Conservation (phyloP, 768 basidiomycete species). For the Trametes cingulata region DNA sequence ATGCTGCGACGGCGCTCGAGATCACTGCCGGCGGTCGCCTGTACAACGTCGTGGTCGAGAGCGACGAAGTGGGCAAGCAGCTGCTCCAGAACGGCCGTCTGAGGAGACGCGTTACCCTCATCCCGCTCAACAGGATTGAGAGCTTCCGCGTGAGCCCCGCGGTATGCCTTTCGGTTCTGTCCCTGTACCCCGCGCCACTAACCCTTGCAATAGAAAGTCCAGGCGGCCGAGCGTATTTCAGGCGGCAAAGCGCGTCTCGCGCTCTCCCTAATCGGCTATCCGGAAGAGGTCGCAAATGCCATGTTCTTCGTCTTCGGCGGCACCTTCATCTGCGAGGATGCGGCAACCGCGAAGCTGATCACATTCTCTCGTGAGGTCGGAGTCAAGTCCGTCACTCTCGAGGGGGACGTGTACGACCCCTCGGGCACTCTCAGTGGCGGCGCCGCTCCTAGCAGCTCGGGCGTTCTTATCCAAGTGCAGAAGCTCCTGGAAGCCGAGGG, state of each 20-base stretch:
- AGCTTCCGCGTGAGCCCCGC: conserved; percentile 54
- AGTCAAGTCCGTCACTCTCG: conserved; percentile 86
- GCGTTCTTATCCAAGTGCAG: conserved; percentile 80
- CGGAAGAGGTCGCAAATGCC: conserved; percentile 78
- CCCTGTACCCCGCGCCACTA: not conserved
- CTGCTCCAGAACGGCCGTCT: conserved; percentile 77
- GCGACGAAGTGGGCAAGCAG: conserved; percentile 85
- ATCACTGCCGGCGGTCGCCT: conserved; percentile 87
- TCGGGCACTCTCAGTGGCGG: conserved; percentile 93
- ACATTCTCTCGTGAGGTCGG: conserved; percentile 74
- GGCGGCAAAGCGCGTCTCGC: conserved; percentile 83
- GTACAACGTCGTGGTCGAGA: conserved; percentile 92
- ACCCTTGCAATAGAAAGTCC: conserved; percentile 64
- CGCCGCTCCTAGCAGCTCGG: conserved; percentile 73
- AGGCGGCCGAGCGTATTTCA: conserved; percentile 68
- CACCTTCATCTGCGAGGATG: conserved; percentile 88
- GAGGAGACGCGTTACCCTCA: conserved; percentile 88
- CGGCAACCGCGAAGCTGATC: conserved; percentile 81
- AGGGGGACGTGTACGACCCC: conserved; percentile 96
- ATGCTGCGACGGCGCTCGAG: conserved; percentile 89
- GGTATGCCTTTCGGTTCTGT: conserved; percentile 30
- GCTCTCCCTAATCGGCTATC: conserved; percentile 84
- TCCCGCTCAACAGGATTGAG: conserved; percentile 91
- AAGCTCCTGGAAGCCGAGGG: conserved; percentile 72
- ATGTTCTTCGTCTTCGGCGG: conserved; percentile 94